These are phyloP conservation scores for Phaeotremella skinneri DNA, from an alignment of 768 basidiomycete species.

Conservation along the genomic window DNA sequence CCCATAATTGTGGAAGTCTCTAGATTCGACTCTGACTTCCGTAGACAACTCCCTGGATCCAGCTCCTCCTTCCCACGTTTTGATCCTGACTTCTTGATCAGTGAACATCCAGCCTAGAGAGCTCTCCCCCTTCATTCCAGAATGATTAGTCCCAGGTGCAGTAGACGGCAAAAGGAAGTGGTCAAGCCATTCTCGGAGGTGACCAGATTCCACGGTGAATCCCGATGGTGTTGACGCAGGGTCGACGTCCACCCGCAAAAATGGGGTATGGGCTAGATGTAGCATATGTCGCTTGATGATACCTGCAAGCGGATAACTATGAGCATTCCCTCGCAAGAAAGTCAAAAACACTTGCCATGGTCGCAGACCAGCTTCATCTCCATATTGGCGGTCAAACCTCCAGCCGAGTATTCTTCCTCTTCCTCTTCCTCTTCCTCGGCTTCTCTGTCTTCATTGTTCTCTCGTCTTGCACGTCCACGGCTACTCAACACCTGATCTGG, in stretches of 20 bases:
- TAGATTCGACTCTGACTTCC: constrained; percentile 42
- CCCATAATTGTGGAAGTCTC: constrained; percentile 47
- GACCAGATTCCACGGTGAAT: constrained; percentile 39
- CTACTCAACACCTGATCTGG: constrained; percentile 22
- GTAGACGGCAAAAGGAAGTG: constrained; percentile 39
- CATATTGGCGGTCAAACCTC: constrained; percentile 28
- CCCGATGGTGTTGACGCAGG: constrained; percentile 40
- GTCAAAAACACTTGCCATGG: constrained; percentile 39
- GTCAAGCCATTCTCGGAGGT: constrained; percentile 47
- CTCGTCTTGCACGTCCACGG: constrained; percentile 6
- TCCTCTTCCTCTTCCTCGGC: constrained; percentile 31
- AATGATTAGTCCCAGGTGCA: not conserved
- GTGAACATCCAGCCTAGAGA: constrained; percentile 50
- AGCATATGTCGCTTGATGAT: constrained; percentile 49
- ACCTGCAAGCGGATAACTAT: constrained; percentile 29
- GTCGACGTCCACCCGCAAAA: constrained; percentile 46
- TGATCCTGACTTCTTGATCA: constrained; percentile 40
- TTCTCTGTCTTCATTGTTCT: constrained; percentile 9
- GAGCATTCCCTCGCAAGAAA: not conserved
- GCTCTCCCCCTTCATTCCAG: constrained; percentile 21
- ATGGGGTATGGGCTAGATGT: constrained; percentile 40
- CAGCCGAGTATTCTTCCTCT: constrained; percentile 20
- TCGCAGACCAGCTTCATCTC: constrained; percentile 48
- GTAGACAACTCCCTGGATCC: constrained; percentile 33
- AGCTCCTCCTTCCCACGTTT: constrained; percentile 43